A percentile compares a stretch with the other conserved stretches of the same genome.
These are phyloP conservation scores for Globisporangium radiosum DNA, from an alignment of 352 stramenopile species.

Conservation along the genomic window DNA sequence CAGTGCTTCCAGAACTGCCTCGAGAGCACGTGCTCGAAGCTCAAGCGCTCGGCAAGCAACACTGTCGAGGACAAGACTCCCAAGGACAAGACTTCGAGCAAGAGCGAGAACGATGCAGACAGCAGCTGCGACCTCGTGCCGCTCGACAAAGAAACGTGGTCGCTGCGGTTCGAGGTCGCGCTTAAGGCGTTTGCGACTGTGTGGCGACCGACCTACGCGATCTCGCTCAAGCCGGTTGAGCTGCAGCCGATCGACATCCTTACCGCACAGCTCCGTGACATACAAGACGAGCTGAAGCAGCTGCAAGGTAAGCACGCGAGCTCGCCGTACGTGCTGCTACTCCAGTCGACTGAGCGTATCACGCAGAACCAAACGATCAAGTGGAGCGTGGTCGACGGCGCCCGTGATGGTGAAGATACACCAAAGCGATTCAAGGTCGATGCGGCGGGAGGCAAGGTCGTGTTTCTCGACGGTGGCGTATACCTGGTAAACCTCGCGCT, in stretches of 20 bases:
- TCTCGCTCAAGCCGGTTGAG: conserved; percentile 1
- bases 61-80: no score
- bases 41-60: neutral
- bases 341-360: neutral
- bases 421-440: neutral
- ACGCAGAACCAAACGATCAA: no score
- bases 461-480: neutral
- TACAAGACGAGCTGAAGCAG: conserved; percentile 3
- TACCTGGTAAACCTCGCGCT: neutral
- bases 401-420: neutral
- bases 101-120: neutral
- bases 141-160: neutral
- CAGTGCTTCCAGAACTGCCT: conserved; percentile 7
- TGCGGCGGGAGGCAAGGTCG: neutral
- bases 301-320: neutral
- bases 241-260: conserved; percentile 5
- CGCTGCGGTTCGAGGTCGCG: neutral
- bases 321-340: neutral
- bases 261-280: conserved; percentile 4
- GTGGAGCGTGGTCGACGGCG: neutral
- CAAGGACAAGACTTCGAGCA: neutral
- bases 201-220: conserved; percentile 5
- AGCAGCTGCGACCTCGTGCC: neutral
- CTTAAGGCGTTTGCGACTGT: neutral
- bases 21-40: neutral